Conservation (phyloP, 2,329 filamentous ascomycete genomes). For the Fusarium nanum region DNA sequence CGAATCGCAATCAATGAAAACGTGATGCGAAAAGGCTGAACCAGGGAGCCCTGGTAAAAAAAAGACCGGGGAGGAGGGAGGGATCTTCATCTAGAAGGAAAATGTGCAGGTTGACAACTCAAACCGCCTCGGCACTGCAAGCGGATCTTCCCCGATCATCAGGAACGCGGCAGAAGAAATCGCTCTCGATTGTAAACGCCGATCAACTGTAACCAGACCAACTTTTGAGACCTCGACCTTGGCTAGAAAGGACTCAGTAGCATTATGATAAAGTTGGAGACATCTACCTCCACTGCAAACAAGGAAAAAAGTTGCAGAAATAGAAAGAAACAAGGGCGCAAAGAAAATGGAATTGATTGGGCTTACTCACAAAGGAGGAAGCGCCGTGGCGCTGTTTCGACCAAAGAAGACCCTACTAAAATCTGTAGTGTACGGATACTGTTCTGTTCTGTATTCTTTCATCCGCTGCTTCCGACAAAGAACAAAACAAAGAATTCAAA, state of each 20-base stretch:
- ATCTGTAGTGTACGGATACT: not conserved
- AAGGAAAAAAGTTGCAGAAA: not conserved
- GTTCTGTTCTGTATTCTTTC: not conserved
- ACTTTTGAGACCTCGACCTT: not conserved
- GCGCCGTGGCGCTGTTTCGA: slow-evolving; percentile 35
- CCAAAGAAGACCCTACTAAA: not conserved
- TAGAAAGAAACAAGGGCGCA: slow-evolving; percentile 6
- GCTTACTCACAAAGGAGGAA: slow-evolving; percentile 16
- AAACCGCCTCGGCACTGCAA: slow-evolving; percentile 5
- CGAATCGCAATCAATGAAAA: slow-evolving; percentile 7
- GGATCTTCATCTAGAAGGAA: slow-evolving; percentile 4
- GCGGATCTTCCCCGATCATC: not conserved
- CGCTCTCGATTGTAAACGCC: not conserved
- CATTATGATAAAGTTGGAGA: not conserved
- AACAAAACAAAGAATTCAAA: slow-evolving; percentile 24
- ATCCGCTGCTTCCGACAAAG: slow-evolving; percentile 14
- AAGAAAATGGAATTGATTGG: slow-evolving; percentile 12
- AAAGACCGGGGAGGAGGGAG: not conserved
- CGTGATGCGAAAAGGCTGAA: slow-evolving; percentile 18
- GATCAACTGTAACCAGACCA: slow-evolving; percentile 3
- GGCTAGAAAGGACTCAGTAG: not conserved
- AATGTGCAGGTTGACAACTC: not conserved
- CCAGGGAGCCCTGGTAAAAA: not conserved
- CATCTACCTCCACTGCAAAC: not conserved
- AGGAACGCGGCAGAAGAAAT: not conserved